Evolutionary conservation across 2,329 filamentous ascomycete genomes (phyloP), one percentile per base, ranked within the genome.

Genomic region (Lasiodiplodia hormozganensis): DNA sequence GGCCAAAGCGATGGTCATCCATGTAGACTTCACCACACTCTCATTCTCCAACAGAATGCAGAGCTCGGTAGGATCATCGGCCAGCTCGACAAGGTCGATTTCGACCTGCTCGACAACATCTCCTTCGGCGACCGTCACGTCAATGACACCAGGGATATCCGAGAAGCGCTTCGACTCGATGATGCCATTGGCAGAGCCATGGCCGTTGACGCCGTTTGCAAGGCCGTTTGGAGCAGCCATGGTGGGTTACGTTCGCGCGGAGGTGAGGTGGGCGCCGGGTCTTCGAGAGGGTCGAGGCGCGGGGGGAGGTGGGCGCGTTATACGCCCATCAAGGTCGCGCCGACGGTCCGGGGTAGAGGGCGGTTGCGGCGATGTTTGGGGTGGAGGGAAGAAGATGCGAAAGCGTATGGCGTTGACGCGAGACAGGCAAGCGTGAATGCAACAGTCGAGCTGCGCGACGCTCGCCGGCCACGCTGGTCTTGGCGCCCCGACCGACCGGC

Each of bases 1-100:
- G 58, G 95, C 95, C 69, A 98, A 86, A 52, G 96, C 92, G 72
- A 98, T 96, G n/a, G 93, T 95, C 85, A 99, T 95, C 96, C 96
- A 99, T 74, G 96, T 96, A 65, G 90, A 93, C 75, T 95, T 94
- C 47, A 93, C 91, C 18, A 94, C 94, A 76, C 91, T 90, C 80
- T 99, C 96, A 76, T 96, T 97, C 82, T 99, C 95, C 71, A 99
- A 89, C 62, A 99, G 87, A 36, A 93, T 96, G 80, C 96, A 99
- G 5, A 99, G 87, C 82, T 99, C 96, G 57, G 92, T 97, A 23
- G 93, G 93, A 77, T 98, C 96, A 78, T 98, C 96, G 70, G 94
- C 88, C 49, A 97, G 89, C 72, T 95, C 93, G 77, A 94, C 91
- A 66, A 98, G 88, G 77, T 96, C 93, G 75, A 99, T 93, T 82